These are phyloP conservation scores for Pseudoscleropodium purum DNA, from an alignment of 225 moss, liverwort and hornwort species.

Conservation along the genomic window DNA sequence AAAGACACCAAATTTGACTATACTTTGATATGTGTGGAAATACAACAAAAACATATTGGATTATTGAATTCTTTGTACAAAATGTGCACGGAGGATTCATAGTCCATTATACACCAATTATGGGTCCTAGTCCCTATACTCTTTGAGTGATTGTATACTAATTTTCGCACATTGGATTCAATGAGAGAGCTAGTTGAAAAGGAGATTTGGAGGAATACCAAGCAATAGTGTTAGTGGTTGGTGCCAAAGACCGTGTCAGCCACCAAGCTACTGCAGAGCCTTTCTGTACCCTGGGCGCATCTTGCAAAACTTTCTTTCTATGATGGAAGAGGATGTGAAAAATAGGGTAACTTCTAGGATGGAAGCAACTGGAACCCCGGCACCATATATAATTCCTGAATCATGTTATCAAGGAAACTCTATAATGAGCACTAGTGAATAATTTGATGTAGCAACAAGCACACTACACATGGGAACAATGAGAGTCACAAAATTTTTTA, in stretches of 20 bases:
- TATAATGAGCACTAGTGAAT: not conserved
- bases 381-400: not conserved
- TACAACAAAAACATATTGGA: not conserved
- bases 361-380: not conserved
- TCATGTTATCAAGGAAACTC: not conserved
- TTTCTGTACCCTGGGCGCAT: not conserved
- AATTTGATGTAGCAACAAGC: not conserved
- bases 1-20: no score
- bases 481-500: not conserved
- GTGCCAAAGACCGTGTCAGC: not conserved
- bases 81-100: fast-evolving
- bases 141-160: not conserved
- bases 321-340: not conserved
- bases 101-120: not conserved
- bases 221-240: not conserved
- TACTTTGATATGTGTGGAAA: not conserved
- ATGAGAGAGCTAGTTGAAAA: not conserved
- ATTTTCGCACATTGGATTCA: not conserved
- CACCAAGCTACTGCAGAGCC: not conserved
- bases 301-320: not conserved
- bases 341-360: not conserved
- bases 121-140: not conserved
- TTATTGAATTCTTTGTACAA: not conserved
- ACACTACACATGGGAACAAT: not conserved
- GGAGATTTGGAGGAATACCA: not conserved